These are phyloP conservation scores for Collariella sp. DNA, from an alignment of 495 filamentous ascomycete species.

Conservation along the genomic window DNA sequence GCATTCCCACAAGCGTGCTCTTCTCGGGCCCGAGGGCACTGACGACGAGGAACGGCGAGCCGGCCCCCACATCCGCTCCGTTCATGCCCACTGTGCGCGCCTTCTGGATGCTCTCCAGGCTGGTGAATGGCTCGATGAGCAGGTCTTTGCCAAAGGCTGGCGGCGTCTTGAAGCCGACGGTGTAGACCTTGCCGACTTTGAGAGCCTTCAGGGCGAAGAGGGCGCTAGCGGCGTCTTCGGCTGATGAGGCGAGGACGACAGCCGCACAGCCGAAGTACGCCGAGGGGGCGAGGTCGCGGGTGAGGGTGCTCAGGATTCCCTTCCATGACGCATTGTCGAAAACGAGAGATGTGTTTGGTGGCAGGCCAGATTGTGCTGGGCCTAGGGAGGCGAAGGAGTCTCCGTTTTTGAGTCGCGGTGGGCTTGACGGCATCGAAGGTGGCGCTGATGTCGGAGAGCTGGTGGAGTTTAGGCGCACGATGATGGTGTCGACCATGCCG, in stretches of 20 bases:
- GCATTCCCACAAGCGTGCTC: constrained; percentile 67
- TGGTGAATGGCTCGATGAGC: constrained; percentile 62
- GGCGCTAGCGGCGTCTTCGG: constrained; percentile 62
- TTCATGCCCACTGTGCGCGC: constrained; percentile 39
- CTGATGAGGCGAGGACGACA: constrained; percentile 57
- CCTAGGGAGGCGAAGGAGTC: constrained; percentile 15
- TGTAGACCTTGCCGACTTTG: constrained; percentile 71
- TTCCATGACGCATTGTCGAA: constrained; percentile 80
- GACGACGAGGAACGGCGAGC: constrained; percentile 71
- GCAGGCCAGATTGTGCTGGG: constrained; percentile 25
- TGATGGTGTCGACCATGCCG: constrained; percentile 71
- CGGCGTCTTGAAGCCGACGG: constrained; percentile 68
- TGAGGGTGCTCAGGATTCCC: constrained; percentile 70
- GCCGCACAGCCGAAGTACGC: constrained; percentile 68
- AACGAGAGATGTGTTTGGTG: constrained; percentile 43
- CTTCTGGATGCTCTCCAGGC: constrained; percentile 65
- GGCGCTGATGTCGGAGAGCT: constrained; percentile 29
- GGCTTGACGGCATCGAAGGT: constrained; percentile 33
- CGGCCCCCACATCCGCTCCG: constrained; percentile 21
- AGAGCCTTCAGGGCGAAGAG: constrained; percentile 70
- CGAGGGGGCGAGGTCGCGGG: constrained; percentile 70
- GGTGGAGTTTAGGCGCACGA: constrained; percentile 42
- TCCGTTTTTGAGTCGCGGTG: constrained; percentile 25
- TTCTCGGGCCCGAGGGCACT: constrained; percentile 71
- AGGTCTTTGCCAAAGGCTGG: constrained; percentile 51